Percentiles rank a stretch among this genome's conserved stretches.
Conservation (phyloP, 2,329 filamentous ascomycete species). For the Alternaria brassicae region DNA sequence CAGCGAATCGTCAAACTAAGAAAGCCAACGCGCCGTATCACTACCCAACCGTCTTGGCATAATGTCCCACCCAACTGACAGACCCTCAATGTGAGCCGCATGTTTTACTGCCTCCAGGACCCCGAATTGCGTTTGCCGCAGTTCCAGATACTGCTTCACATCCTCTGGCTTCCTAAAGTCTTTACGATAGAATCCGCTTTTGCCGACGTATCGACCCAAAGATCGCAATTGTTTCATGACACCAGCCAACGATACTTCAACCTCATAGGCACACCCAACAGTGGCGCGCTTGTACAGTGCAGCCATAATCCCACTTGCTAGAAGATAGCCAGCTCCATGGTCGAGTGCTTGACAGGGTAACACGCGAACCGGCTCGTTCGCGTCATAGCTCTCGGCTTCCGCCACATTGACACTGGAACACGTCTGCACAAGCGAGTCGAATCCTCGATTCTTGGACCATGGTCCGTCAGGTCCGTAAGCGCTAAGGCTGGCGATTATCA, state of each 20-base stretch:
- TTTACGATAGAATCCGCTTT: constrained; percentile 53
- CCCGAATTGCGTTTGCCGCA: constrained; percentile 56
- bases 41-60: constrained; percentile 61
- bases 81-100: constrained; percentile 56
- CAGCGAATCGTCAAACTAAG: not conserved
- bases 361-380: constrained; percentile 51
- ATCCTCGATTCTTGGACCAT: constrained; percentile 58
- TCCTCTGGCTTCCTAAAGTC: constrained; percentile 45
- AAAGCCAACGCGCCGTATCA: constrained; percentile 54
- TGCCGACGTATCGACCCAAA: constrained; percentile 59
- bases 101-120: constrained; percentile 58
- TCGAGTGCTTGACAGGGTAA: constrained; percentile 65
- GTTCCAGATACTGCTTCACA: constrained; percentile 53
- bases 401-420: constrained; percentile 64
- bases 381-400: constrained; percentile 58
- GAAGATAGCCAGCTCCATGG: constrained; percentile 62
- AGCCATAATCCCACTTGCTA: constrained; percentile 61
- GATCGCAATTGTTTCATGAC: constrained; percentile 64
- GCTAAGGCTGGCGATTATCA: constrained; percentile 61
- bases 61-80: constrained; percentile 57
- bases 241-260: constrained; percentile 64
- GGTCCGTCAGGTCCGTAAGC: constrained; percentile 61
- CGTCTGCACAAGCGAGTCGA: constrained; percentile 64
- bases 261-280: constrained; percentile 58
- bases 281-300: constrained; percentile 58